These are phyloP conservation scores for Sugiyamaella chiloensis DNA, from an alignment of 805 yeast species.

Conservation along the genomic window DNA sequence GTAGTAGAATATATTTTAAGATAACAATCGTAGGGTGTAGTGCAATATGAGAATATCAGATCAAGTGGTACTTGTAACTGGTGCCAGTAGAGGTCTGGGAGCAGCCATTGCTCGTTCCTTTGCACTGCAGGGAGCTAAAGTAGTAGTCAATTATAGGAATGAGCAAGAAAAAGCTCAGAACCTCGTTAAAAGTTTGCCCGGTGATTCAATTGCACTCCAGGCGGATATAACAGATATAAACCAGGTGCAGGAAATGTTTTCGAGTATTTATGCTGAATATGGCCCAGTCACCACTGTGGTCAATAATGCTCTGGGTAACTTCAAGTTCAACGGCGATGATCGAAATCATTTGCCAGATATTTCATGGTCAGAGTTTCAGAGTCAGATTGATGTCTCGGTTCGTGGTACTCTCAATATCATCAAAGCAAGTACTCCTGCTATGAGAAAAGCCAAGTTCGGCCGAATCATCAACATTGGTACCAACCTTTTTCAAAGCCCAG, in stretches of 20 bases:
- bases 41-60: background rate
- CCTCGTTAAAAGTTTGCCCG: background rate
- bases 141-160: conserved; percentile 3
- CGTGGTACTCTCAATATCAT: background rate
- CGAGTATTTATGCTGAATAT: background rate
- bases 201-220: background rate
- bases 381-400: background rate
- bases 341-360: background rate
- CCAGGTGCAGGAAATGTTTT: background rate
- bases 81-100: background rate
- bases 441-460: background rate
- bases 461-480: background rate
- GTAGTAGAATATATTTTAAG: too few species aligned
- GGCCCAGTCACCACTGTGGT: conserved; percentile 2
- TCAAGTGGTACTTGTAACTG: background rate
- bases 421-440: background rate
- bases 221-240: background rate
- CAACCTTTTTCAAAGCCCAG: conserved; percentile 1
- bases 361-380: background rate
- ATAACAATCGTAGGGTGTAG: too few species aligned
- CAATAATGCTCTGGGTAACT: conserved; percentile 5
- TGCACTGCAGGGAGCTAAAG: conserved; percentile 4
- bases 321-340: conserved; percentile 2
- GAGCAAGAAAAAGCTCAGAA: background rate
- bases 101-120: background rate